phyloP scores from a whole-genome alignment of 2,329 filamentous ascomycete genomes.

The Trichophyton benhamiae region DNA sequence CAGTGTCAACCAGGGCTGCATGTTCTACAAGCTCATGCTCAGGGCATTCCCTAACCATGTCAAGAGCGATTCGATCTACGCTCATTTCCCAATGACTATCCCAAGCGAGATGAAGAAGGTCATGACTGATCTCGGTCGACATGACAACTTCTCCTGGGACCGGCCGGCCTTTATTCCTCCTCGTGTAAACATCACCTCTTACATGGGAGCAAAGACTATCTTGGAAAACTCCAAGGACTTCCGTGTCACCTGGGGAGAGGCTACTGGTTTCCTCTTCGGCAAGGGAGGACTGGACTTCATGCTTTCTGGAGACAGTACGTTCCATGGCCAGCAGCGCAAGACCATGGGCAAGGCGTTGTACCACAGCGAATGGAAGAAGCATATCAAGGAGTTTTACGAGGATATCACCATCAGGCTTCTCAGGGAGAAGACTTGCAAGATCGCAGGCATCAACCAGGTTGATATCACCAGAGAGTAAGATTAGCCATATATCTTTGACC shows the following conservation, averaged over 20 bases:
- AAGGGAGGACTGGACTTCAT: conserved; percentile 15
- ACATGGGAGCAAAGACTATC: conserved; percentile 15
- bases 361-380: conserved; percentile 15
- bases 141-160: conserved; percentile 13
- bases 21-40: conserved; percentile 23
- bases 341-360: conserved; percentile 15
- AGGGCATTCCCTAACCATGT: conserved; percentile 21
- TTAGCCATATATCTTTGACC: background rate
- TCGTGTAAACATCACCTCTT: conserved; percentile 15
- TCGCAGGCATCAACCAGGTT: conserved; percentile 36
- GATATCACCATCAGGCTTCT: conserved; percentile 15
- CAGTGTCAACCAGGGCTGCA: conserved; percentile 18
- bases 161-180: conserved; percentile 15
- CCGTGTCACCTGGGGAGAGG: conserved; percentile 16
- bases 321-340: conserved; percentile 14
- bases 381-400: conserved; percentile 17
- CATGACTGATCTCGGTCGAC: conserved; percentile 16
- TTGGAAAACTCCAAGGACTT: conserved; percentile 18
- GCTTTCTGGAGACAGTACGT: conserved; percentile 15
- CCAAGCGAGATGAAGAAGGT: conserved; percentile 18
- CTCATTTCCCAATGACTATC: conserved; percentile 21
- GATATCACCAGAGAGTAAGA: conserved; percentile 25
- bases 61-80: conserved; percentile 19
- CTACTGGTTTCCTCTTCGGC: conserved; percentile 15
- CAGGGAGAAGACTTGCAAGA: conserved; percentile 45